A percentile compares a stretch with the other conserved stretches of the same genome.
Conservation (phyloP, 2,329 filamentous ascomycete genomes). For the Colletotrichum sp. region DNA sequence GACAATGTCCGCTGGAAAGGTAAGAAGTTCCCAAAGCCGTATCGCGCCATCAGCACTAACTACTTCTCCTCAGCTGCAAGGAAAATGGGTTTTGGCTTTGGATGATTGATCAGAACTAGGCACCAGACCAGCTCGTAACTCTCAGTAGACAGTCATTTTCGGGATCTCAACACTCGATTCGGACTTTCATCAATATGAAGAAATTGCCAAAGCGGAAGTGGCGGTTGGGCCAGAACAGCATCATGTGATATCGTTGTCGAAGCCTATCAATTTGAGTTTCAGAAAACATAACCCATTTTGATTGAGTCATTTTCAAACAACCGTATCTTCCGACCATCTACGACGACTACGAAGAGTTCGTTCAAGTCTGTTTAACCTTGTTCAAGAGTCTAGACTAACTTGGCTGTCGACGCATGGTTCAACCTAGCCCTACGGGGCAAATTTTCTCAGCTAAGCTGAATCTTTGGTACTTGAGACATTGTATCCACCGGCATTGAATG, state of each 20-base stretch:
- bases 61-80: background rate
- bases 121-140: background rate
- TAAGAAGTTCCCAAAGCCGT: background rate
- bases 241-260: background rate
- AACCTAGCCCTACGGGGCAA: background rate
- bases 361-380: background rate
- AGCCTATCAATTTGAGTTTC: background rate
- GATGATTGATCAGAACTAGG: background rate
- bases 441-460: background rate
- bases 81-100: conserved; percentile 13
- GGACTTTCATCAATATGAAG: background rate
- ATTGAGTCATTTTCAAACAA: background rate
- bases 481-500: background rate
- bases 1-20: conserved; percentile 1
- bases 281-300: background rate
- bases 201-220: background rate
- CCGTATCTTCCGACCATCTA: background rate
- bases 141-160: background rate
- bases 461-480: background rate
- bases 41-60: background rate
- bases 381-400: background rate
- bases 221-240: background rate
- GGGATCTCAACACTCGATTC: background rate
- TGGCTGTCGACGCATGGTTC: background rate
- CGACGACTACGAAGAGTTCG: background rate